Base-by-base conservation (phyloP, 1,284 basidiomycete species). In the Somion occarium region DNA sequence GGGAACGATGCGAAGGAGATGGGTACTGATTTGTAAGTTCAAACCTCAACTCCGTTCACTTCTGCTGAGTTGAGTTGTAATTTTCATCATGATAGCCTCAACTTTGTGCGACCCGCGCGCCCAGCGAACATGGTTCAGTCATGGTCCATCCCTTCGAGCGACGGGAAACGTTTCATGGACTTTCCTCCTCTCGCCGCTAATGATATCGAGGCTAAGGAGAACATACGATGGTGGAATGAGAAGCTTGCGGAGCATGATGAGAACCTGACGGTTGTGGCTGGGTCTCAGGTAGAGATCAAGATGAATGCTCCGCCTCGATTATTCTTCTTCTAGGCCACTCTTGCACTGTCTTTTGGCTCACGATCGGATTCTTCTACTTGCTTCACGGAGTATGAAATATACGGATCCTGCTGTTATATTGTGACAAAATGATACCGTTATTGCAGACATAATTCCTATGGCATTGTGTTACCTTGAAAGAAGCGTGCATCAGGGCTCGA, bases 191-290 rank as follows among this genome's bases (percentile, higher is more conserved):
- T 66, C 15, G 26, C 57, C 1, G 34, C 52, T 2, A 54, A 59
- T 2, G 59, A 65, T 24, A 30, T 39, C 2, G 52, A 54, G 2
- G 42, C 44, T n/a, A 20, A 20, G 41, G 39, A 56, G 27, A 54
- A 56, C 3, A 47, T 64, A 30, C 37, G 46, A 25, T 57, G 63
- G 56, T 64, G 64, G 64, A 62, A 62, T 44, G 51, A 46, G 20
- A 55, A 56, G 54, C 51, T 65, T n/a, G 34, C n/a, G n/a, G n/a
- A n/a, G 42, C 56, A 51, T 37, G 58, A 60, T 11, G 51, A 39
- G 9, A 59, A 55, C 5, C 42, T 60, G 25, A 52, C 56, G 38
- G 48, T 61, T n/a, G 34, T 58, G 12, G 58, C 54, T 3, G 55
- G 59, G 2, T 57, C 50, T 7, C 44, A 37, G 2, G 56, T 52